phyloP scores from a whole-genome alignment of 345 rosid species.

The Kandelia obovata region DNA sequence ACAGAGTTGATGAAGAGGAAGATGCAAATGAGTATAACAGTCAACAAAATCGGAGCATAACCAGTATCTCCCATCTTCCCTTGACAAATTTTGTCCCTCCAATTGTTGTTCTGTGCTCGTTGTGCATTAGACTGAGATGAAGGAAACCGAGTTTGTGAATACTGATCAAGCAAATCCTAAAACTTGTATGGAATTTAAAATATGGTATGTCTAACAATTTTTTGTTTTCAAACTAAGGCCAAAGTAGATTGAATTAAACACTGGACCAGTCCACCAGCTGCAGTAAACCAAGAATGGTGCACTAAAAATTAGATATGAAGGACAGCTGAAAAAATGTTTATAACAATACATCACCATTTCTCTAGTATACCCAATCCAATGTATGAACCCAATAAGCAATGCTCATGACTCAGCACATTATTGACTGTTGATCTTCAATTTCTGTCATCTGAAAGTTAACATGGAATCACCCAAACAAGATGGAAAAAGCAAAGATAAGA shows the following conservation, averaged over 20 bases:
- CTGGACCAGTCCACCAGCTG: not conserved
- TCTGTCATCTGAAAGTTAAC: no score
- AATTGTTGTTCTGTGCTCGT: constrained; percentile 33
- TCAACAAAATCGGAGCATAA: constrained; percentile 70
- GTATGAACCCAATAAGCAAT: no score
- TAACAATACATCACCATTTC: not conserved
- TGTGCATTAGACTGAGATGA: constrained; percentile 58
- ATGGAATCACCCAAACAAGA: not conserved
- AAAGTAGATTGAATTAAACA: not conserved
- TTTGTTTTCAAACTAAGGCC: not conserved
- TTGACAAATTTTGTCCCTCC: constrained; percentile 45
- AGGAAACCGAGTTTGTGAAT: constrained; percentile 5
- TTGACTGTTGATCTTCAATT: not conserved
- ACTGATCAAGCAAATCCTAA: not conserved
- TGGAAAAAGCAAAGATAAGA: not conserved
- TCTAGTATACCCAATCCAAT: not conserved
- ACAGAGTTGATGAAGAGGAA: constrained; percentile 75
- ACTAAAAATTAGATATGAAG: not conserved
- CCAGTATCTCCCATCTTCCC: constrained; percentile 54
- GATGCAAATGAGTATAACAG: constrained; percentile 38
- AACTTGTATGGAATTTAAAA: not conserved
- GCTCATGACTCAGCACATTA: no score
- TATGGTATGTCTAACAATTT: not conserved
- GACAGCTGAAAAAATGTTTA: not conserved
- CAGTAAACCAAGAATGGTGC: not conserved